Base-by-base conservation (phyloP, 805 yeast species). In the Metschnikowia noctiluminum region DNA sequence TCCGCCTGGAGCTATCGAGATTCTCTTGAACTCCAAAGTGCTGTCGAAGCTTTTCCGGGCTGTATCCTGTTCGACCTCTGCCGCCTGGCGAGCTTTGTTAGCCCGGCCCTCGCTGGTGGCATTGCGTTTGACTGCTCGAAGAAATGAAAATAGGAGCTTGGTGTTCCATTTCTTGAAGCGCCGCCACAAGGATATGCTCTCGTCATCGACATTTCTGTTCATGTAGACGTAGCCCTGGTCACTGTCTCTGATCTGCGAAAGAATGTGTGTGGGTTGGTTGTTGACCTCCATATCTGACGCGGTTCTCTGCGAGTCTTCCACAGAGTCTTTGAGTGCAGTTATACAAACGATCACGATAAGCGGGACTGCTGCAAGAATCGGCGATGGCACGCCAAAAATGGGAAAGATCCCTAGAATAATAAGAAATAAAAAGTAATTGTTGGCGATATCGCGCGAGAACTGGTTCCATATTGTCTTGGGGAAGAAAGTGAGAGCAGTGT, bases 361-460 rank as follows among this genome's bases (percentile, higher is more conserved):
- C 2, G 95, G 95, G 32, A 86, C 91, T 2, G 90, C 87, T 16
- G 87, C 85, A 59, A 87, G 70, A 1, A 82, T 92, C 0, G 94
- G 90, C 50, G 73, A 74, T 31, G 79, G 74, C 16, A 85, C 90
- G 41, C 95, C 95, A 62, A 87, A 87, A 40, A 87, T 80, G n/a
- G 59, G 55, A 48, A 63, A 63, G 7, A 73, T 70, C 11, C 85
- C 85, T 53, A 81, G 63, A 31, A 81, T 79, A 49, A 78, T 76
- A 58, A 80, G 67, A 15, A 79, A 55, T 55, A 81, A 67, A 69
- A 81, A 81, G 61, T 81, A 81, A n/a, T 70, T 57, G 61, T 81
- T 81, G 45, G 87, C 87, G 50, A 80, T 76, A 56, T 82, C 82
- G 14, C 51, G 48, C 15, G 73, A 71, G 59, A 81, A 82, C 60